Evolutionary conservation across 768 basidiomycete genomes (phyloP).

Genomic region (Russula earlei): DNA sequence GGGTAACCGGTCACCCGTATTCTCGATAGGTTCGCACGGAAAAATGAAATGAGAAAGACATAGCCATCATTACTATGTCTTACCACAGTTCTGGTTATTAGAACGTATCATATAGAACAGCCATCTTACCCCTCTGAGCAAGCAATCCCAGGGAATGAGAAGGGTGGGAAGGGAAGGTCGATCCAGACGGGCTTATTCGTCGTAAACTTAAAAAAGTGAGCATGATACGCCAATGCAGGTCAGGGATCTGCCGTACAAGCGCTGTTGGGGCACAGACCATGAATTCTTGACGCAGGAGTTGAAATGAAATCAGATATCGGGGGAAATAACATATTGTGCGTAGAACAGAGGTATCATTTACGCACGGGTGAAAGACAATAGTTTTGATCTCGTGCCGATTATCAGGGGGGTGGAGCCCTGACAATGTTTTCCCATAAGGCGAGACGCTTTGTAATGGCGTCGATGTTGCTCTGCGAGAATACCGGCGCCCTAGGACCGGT

Average conservation of each 20-base stretch:
- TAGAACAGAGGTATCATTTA: not conserved
- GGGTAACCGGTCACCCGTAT: not conserved
- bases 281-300: not conserved
- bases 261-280: not conserved
- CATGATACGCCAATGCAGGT: not conserved
- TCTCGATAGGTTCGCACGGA: not conserved
- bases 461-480: conserved; percentile 16
- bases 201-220: not conserved
- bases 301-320: not conserved
- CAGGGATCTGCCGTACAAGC: not conserved
- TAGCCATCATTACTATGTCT: conserved; percentile 1
- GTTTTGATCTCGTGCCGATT: not conserved
- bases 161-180: not conserved
- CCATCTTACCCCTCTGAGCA: conserved; percentile 7
- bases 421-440: conserved; percentile 19
- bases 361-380: not conserved
- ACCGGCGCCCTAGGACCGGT: conserved; percentile 4
- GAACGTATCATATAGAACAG: not conserved
- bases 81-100: not conserved
- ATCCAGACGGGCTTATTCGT: conserved; percentile 2
- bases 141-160: not conserved
- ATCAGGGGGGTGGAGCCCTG: conserved; percentile 12
- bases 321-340: not conserved
- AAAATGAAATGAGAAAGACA: not conserved
- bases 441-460: conserved; percentile 15